Evolutionary conservation across 495 filamentous ascomycete genomes (phyloP).

Genomic region (Aspergillus wentii): DNA sequence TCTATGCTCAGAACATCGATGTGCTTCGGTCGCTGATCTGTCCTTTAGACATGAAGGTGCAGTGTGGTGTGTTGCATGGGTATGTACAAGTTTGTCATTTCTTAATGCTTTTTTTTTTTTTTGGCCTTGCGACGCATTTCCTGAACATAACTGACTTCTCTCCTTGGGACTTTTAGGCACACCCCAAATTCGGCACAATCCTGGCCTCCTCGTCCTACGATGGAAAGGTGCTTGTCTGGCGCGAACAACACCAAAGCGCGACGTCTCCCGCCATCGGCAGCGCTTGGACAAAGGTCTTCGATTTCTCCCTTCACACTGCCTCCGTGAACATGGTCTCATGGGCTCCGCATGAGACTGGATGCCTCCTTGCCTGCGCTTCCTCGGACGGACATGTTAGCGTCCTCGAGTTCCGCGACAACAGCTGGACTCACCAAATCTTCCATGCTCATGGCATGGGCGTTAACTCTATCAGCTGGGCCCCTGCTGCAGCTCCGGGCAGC

Average conservation of each 20-base stretch:
- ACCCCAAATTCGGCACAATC: slow-evolving; percentile 97
- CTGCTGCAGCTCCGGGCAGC: slow-evolving; percentile 71
- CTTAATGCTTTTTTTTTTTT: no score
- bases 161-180: no score
- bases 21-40: neutral
- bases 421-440: slow-evolving; percentile 80
- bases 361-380: slow-evolving; percentile 88
- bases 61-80: slow-evolving; percentile 95
- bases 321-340: slow-evolving; percentile 94
- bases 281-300: slow-evolving; percentile 77
- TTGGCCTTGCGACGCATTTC: no score
- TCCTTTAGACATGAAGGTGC: slow-evolving; percentile 78
- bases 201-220: slow-evolving; percentile 92
- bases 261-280: slow-evolving; percentile 42
- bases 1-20: neutral
- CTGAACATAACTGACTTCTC: no score
- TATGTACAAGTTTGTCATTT: slow-evolving; percentile 27
- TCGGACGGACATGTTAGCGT: slow-evolving; percentile 90
- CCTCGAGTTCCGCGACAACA: slow-evolving; percentile 92
- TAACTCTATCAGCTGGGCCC: slow-evolving; percentile 94
- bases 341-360: slow-evolving; percentile 95
- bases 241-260: slow-evolving; percentile 62
- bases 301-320: slow-evolving; percentile 86
- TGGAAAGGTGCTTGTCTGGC: slow-evolving; percentile 97
- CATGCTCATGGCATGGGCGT: slow-evolving; percentile 88